Evolutionary conservation across 202 grass and related monocot species (phyloP).

Genomic region (Panicum hallii): DNA sequence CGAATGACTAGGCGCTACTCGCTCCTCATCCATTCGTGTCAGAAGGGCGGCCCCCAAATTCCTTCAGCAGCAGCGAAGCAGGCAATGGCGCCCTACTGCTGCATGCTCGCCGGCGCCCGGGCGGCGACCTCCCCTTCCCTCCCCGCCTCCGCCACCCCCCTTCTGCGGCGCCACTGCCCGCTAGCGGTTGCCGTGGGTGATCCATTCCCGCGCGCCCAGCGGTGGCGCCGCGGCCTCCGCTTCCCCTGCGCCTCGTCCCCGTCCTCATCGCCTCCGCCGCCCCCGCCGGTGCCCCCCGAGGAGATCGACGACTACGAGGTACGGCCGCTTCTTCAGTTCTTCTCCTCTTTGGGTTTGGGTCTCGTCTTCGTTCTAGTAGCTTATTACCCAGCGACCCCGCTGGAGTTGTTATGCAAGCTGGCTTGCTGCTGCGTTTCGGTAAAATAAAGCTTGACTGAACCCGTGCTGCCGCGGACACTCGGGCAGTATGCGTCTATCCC

Average conservation of each 20-base stretch:
- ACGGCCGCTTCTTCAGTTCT: neutral
- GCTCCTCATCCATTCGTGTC: neutral
- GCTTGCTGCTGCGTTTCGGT: neutral
- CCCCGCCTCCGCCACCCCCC: slow-evolving; percentile 7
- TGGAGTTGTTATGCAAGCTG: neutral
- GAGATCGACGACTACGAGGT: slow-evolving; percentile 61
- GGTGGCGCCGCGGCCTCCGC: slow-evolving; percentile 42
- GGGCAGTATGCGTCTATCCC: neutral
- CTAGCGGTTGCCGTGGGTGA: neutral
- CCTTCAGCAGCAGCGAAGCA: neutral
- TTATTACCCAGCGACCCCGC: neutral
- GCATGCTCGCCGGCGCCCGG: slow-evolving; percentile 49
- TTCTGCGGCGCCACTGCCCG: neutral
- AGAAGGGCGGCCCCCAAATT: neutral
- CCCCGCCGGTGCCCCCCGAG: slow-evolving; percentile 46
- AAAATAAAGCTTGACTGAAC: neutral
- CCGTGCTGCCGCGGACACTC: neutral
- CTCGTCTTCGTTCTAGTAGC: neutral
- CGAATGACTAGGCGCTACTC: neutral
- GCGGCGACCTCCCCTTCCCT: slow-evolving; percentile 30
- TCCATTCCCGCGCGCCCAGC: neutral
- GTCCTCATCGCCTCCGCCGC: slow-evolving; percentile 30
- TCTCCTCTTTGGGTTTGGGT: neutral
- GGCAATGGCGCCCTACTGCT: slow-evolving; percentile 54
- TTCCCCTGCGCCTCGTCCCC: slow-evolving; percentile 45